Base-by-base conservation (phyloP, 176 grass and related monocot genomes). In the Phragmites australis region DNA sequence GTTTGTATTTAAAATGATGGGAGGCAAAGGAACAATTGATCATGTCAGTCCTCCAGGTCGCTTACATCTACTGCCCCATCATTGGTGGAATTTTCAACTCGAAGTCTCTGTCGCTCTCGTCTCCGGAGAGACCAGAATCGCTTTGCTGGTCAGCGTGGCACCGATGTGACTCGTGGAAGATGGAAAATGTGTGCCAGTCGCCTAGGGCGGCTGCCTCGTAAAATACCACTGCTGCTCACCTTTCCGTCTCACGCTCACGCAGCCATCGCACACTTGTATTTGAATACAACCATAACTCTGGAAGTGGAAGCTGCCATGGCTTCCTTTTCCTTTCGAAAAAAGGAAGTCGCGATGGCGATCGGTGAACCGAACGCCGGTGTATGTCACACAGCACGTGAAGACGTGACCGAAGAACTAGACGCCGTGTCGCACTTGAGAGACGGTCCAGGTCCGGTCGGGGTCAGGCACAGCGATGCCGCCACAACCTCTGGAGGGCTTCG, bases 291-390 rank as follows among this genome's bases (percentile, higher is more conserved):
- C 44, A 12, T n/a, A 5, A 18, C 5, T 22, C 53, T 41, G 6
- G 48, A 80, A 67, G 59, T 74, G 21, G 76, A 81, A 67, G 69
- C 77, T 51, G 76, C 61, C 21, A 23, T 65, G 59, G 21, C 34
- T 61, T 49, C 17, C 29, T 22, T 47, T 45, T 39, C 25, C 4
- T 16, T 45, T 58, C 8, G 6, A 30, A 70, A 70, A 12, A 59
- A 60, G 17, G 40, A 15, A 44, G 65, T 5, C 16, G 16, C 6
- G 60, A 67, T 9, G 21, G 40, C 42, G 76, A 80, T 29, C 0
- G 54, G 34, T 11, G 67, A 79, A 19, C 55, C 17, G 56, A 32
- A 11, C 18, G 18, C 59, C 30, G 1, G 47, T 37, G 1, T 6
- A 8, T 6, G 58, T 23, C 58, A 16, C 25, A 29, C 58, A 19